Conservation (phyloP, 768 basidiomycete genomes). For the Saitozyma podzolica region DNA sequence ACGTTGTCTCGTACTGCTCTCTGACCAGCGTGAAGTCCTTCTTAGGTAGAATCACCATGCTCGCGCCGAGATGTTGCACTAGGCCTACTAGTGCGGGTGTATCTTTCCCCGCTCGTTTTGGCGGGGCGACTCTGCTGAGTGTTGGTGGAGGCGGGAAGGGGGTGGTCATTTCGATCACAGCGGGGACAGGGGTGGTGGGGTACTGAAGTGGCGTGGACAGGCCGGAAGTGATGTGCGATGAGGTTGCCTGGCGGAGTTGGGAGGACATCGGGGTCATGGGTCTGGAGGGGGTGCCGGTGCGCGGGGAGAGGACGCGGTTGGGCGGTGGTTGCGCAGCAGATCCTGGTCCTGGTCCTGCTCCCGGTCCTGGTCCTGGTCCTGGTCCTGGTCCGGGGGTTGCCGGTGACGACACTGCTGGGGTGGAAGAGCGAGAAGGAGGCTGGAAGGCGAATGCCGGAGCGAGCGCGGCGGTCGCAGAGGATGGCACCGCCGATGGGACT, state of each 20-base stretch:
- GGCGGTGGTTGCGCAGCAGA: not conserved
- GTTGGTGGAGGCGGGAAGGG: constrained; percentile 30
- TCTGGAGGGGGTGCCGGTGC: constrained; percentile 13
- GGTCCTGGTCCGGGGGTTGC: not conserved
- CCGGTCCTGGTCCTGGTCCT: not conserved
- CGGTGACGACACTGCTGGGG: not conserved
- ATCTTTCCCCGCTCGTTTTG: not conserved
- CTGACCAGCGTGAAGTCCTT: constrained; percentile 5
- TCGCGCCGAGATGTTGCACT: constrained; percentile 2
- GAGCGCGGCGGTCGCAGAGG: not conserved
- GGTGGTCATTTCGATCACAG: not conserved
- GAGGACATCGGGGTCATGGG: constrained; percentile 29
- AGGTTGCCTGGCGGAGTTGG: constrained; percentile 34
- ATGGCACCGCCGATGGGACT: not conserved
- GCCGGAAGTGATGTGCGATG: not conserved
- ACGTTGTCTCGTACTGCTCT: constrained; percentile 13
- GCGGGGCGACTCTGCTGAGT: not conserved
- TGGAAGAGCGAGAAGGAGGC: not conserved
- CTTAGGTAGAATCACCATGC: constrained; percentile 7
- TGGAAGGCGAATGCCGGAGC: not conserved
- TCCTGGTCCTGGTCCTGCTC: not conserved
- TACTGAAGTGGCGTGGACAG: too few species aligned
- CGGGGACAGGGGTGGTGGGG: too few species aligned
- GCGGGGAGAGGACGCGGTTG: constrained; percentile 10
- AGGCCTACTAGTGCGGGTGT: not conserved